Base-by-base conservation (phyloP, 495 filamentous ascomycete species). In the Aspergillus nidulans region DNA sequence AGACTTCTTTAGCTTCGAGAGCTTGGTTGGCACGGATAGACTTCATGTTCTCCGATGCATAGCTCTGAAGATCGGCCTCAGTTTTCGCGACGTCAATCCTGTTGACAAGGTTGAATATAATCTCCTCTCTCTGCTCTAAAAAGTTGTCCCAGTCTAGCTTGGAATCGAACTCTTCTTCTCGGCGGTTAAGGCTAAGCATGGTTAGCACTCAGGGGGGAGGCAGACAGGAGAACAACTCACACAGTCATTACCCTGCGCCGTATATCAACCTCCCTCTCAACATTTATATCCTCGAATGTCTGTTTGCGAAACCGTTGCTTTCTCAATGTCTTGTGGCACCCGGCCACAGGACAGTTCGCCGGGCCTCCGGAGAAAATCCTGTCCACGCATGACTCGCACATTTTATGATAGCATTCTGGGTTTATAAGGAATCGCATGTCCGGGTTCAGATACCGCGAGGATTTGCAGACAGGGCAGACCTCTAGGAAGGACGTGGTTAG, bases 321-420 rank as follows among this genome's bases (percentile, higher is more conserved):
- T 5, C 94, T 89, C 6, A 97, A 76, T 0, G 92, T 97, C 59
- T 85, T 83, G 59, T 81, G 79, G 70, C 94, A 99, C 16, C 86
- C 87, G 1, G 91, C 86, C 53, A 96, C 87, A 5, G 94, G 94
- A 61, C 94, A 99, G 42, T 88, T 85, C 12, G 91, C 87, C 0
- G 95, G 94, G 0, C 94, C 92, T 20, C 85, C 84, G 21, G 87
- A 87, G 81, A 97, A 98, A 56, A 96, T 89, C 23, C 92, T 87
- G 75, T 91, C 89, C 46, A 97, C 92, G 77, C 94, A 97, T 30
- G 86, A 89, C 63, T 85, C 82, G 74, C 94, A 99, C 90, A 99
- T 96, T 57, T 88, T 89, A 81, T 99, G 94, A 79, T 97, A 99
- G 81, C 94, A 99, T 76, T 95, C 90, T 16, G 92, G 89, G 70